Percentiles rank a stretch among this genome's conserved stretches.
These are phyloP conservation scores for Alloascoidea africana DNA, from an alignment of 805 yeast genomes.

Conservation along the genomic window DNA sequence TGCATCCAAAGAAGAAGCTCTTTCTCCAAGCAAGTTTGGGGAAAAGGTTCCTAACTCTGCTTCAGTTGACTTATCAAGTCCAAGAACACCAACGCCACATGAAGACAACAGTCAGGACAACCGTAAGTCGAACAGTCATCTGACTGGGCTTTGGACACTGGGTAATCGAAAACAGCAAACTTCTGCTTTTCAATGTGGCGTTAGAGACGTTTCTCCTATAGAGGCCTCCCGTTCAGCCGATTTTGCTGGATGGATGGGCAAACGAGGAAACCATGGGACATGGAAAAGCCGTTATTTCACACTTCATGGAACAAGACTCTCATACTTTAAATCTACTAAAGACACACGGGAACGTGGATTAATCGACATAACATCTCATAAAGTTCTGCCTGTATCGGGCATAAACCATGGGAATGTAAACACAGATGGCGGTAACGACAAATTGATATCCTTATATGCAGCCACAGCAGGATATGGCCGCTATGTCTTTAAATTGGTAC, in stretches of 20 bases:
- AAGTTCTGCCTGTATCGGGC: constrained; percentile 50
- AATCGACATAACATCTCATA: constrained; percentile 72
- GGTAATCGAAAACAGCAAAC: constrained; percentile 6
- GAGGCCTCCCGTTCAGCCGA: constrained; percentile 54
- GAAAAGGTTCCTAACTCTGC: too few relatives aligned
- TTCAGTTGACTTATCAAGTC: too few relatives aligned
- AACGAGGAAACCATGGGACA: constrained; percentile 42
- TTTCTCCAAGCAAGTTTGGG: too few relatives aligned
- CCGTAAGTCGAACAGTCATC: too few relatives aligned
- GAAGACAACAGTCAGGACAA: too few relatives aligned
- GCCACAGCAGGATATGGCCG: constrained; percentile 71
- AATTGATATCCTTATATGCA: constrained; percentile 58
- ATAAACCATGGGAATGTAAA: too few relatives aligned
- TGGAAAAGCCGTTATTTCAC: constrained; percentile 29
- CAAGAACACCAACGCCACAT: too few relatives aligned
- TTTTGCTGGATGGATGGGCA: constrained; percentile 74
- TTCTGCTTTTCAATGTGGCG: constrained; percentile 34
- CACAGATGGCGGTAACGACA: too few relatives aligned
- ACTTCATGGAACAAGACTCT: constrained; percentile 63
- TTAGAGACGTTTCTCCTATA: constrained; percentile 46
- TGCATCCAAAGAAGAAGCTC: too few relatives aligned
- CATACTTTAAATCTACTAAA: constrained; percentile 52
- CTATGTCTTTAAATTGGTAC: constrained; percentile 64
- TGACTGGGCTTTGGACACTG: too few relatives aligned
- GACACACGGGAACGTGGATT: constrained; percentile 67